These are phyloP conservation scores for Pisolithus orientalis DNA, from an alignment of 768 basidiomycete species.

Conservation along the genomic window DNA sequence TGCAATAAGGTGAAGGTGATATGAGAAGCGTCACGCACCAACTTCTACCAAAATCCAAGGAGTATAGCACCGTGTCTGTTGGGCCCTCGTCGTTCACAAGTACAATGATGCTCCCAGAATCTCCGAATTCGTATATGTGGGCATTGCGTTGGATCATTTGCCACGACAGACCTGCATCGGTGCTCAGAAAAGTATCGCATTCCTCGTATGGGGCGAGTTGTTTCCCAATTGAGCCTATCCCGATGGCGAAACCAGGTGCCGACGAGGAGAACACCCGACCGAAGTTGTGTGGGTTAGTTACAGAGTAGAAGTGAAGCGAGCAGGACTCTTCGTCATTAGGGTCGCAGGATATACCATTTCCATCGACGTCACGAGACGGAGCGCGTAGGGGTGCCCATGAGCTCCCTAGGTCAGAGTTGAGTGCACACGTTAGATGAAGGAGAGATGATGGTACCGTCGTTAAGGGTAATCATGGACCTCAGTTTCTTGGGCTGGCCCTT, in stretches of 20 bases:
- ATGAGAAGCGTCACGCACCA: constrained; percentile 55
- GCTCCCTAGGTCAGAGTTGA: constrained; percentile 36
- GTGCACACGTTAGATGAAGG: background rate
- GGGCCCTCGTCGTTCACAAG: constrained; percentile 80
- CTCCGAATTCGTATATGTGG: constrained; percentile 96
- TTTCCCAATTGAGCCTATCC: constrained; percentile 84
- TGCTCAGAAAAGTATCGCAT: constrained; percentile 90
- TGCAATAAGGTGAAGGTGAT: background rate
- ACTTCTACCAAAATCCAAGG: constrained; percentile 70
- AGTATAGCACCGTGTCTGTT: constrained; percentile 67
- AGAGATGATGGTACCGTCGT: constrained; percentile 53
- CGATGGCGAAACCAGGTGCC: constrained; percentile 93
- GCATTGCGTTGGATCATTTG: constrained; percentile 66
- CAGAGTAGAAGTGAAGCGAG: constrained; percentile 88
- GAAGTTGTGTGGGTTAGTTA: constrained; percentile 88
- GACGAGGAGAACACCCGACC: constrained; percentile 93
- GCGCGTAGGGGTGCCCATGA: constrained; percentile 70
- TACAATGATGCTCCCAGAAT: constrained; percentile 74
- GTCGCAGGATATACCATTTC: constrained; percentile 59
- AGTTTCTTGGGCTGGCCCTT: constrained; percentile 65
- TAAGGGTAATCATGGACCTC: constrained; percentile 78
- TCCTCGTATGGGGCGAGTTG: constrained; percentile 69
- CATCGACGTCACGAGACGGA: constrained; percentile 53
- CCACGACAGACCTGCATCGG: constrained; percentile 87
- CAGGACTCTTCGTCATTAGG: constrained; percentile 52